Percentiles rank a stretch among this genome's conserved stretches.
phyloP scores from a whole-genome alignment of 768 basidiomycete species.

The Lentinula detonsa region DNA sequence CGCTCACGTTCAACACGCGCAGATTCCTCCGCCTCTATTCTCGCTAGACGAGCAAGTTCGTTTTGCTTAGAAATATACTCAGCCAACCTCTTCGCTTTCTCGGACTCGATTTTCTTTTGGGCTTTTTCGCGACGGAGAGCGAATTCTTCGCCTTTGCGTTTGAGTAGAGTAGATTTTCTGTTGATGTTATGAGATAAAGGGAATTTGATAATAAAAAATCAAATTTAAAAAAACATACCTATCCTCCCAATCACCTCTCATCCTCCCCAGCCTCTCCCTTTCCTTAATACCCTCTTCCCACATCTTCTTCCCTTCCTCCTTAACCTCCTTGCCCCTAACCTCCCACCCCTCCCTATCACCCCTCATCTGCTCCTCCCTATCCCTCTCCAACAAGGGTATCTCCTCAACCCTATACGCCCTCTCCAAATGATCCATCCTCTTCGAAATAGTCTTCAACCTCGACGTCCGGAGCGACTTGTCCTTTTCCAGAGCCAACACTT shows the following conservation, averaged over 20 bases:
- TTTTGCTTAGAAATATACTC: slow-evolving; percentile 52
- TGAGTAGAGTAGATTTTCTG: slow-evolving; percentile 4
- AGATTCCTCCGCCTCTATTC: slow-evolving; percentile 41
- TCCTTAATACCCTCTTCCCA: slow-evolving; percentile 66
- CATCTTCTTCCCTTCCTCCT: slow-evolving; percentile 45
- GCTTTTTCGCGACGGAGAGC: slow-evolving; percentile 52
- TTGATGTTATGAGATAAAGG: no score
- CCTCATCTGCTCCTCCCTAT: slow-evolving; percentile 83
- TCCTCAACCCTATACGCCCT: slow-evolving; percentile 94
- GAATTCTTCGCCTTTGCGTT: slow-evolving; percentile 61
- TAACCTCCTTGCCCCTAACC: slow-evolving; percentile 46
- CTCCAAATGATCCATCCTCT: slow-evolving; percentile 93
- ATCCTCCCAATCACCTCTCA: slow-evolving; percentile 62
- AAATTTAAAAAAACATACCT: slow-evolving; percentile 41
- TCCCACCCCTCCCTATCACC: slow-evolving; percentile 70
- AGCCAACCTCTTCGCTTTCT: slow-evolving; percentile 69
- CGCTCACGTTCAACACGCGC: slow-evolving; percentile 18
- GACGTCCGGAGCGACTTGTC: slow-evolving; percentile 87
- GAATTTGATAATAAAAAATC: slow-evolving; percentile 15
- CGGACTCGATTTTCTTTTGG: slow-evolving; percentile 68
- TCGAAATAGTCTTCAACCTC: slow-evolving; percentile 73
- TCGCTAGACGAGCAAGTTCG: slow-evolving; percentile 49
- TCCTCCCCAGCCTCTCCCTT: slow-evolving; percentile 69
- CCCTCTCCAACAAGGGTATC: slow-evolving; percentile 73
- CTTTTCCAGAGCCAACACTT: slow-evolving; percentile 94